These are phyloP conservation scores for Scleromitrula shiraiana DNA, from an alignment of 2,329 filamentous ascomycete species.

Conservation along the genomic window DNA sequence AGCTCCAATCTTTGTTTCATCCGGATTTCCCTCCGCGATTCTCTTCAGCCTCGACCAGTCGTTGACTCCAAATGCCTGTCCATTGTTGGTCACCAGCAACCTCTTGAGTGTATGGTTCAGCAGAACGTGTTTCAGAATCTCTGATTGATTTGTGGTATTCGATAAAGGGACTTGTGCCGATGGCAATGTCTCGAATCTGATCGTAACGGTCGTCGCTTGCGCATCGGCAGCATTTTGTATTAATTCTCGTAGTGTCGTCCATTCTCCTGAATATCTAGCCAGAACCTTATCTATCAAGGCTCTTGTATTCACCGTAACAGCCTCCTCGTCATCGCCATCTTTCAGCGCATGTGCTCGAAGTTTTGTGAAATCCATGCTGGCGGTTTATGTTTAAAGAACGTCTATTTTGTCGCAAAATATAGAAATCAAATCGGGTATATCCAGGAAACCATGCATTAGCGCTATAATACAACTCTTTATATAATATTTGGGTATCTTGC, in stretches of 20 bases:
- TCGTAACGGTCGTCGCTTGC: conserved; percentile 77
- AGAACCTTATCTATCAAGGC: conserved; percentile 97
- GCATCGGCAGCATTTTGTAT: conserved; percentile 99
- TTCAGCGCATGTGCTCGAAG: conserved; percentile 81
- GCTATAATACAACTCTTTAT: background rate
- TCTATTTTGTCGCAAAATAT: background rate
- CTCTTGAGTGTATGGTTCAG: conserved; percentile 79
- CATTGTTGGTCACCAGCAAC: conserved; percentile 89
- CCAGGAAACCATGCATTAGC: background rate
- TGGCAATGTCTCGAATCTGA: conserved; percentile 86
- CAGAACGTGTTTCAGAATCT: conserved; percentile 73
- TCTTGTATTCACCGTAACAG: conserved; percentile 94
- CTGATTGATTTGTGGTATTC: conserved; percentile 54
- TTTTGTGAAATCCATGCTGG: conserved; percentile 60
- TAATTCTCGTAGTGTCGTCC: conserved; percentile 81
- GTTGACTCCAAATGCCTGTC: conserved; percentile 75
- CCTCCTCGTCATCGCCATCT: conserved; percentile 85
- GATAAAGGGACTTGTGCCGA: conserved; percentile 67
- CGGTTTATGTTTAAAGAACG: background rate
- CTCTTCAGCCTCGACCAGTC: conserved; percentile 92
- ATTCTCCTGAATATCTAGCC: conserved; percentile 92
- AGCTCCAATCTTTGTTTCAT: conserved; percentile 97
- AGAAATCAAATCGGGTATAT: background rate
- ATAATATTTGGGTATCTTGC: background rate
- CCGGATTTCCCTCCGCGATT: conserved; percentile 97